phyloP scores from a whole-genome alignment of 2,329 filamentous ascomycete species.

The Microthyrium microscopicum region DNA sequence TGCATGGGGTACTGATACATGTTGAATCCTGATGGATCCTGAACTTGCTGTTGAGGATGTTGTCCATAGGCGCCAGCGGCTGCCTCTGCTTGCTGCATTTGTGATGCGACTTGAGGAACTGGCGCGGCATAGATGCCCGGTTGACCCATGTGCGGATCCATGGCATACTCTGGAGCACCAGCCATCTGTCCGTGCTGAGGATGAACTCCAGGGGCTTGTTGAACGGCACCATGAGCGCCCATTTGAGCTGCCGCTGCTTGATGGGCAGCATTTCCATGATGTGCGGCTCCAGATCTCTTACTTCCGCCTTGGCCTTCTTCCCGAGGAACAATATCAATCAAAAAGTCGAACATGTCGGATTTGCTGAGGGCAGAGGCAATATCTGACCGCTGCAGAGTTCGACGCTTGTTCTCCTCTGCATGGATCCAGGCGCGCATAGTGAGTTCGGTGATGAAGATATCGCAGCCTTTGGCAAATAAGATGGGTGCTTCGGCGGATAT shows the following conservation, averaged over 20 bases:
- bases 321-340: constrained; percentile 94
- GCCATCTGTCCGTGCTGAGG: constrained; percentile 31
- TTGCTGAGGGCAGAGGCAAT: constrained; percentile 92
- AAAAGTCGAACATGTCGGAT: constrained; percentile 99
- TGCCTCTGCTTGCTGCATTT: constrained; percentile 52
- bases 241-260: constrained; percentile 20
- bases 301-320: constrained; percentile 90
- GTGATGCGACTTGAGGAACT: neutral
- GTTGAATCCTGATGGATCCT: constrained; percentile 33
- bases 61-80: constrained; percentile 60
- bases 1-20: constrained; percentile 83
- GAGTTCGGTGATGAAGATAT: constrained; percentile 97
- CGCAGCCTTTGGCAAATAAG: constrained; percentile 93
- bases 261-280: constrained; percentile 15
- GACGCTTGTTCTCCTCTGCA: constrained; percentile 94
- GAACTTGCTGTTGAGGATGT: constrained; percentile 47
- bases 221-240: constrained; percentile 20
- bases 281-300: constrained; percentile 32
- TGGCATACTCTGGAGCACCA: constrained; percentile 39
- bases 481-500: constrained; percentile 97
- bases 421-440: constrained; percentile 99
- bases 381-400: constrained; percentile 86
- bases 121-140: constrained; percentile 51
- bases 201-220: constrained; percentile 25
- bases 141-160: constrained; percentile 43